Conservation (phyloP, 2,329 filamentous ascomycete species). For the Drechslerella stenobrocha region DNA sequence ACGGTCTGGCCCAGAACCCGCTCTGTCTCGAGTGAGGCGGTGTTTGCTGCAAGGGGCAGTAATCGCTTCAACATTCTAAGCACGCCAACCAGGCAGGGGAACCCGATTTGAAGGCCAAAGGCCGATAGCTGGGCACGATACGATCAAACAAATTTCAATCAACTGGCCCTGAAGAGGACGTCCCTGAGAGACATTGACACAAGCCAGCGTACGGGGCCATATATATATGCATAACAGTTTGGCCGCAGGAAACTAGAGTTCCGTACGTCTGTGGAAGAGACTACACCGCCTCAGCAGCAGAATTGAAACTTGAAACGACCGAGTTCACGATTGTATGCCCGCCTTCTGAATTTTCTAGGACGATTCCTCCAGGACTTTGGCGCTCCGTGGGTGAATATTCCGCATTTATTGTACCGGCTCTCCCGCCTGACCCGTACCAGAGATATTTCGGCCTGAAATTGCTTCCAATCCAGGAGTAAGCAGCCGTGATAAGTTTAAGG, state of each 20-base stretch:
- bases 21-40: slow-evolving; percentile 20
- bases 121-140: slow-evolving; percentile 25
- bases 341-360: slow-evolving; percentile 19
- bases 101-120: slow-evolving; percentile 21
- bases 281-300: slow-evolving; percentile 1
- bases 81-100: slow-evolving; percentile 27
- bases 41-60: slow-evolving; percentile 33
- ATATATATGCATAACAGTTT: slow-evolving; percentile 41
- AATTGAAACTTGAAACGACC: not conserved
- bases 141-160: slow-evolving; percentile 24
- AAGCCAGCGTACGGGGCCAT: too few relatives aligned
- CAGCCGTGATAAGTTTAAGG: slow-evolving; percentile 43
- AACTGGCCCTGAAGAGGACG: slow-evolving; percentile 12
- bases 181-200: slow-evolving; percentile 23
- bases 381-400: slow-evolving; percentile 29
- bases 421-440: slow-evolving; percentile 35
- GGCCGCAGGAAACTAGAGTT: slow-evolving; percentile 12
- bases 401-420: slow-evolving; percentile 24
- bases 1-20: slow-evolving; percentile 20
- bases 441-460: slow-evolving; percentile 45
- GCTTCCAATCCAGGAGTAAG: slow-evolving; percentile 43
- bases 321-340: slow-evolving; percentile 19
- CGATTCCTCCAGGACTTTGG: not conserved
- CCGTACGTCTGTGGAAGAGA: slow-evolving; percentile 9
- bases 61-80: slow-evolving; percentile 46